Conservation (phyloP, 192 early-diverging fungal genomes). For the Linnemannia schmuckeri region DNA sequence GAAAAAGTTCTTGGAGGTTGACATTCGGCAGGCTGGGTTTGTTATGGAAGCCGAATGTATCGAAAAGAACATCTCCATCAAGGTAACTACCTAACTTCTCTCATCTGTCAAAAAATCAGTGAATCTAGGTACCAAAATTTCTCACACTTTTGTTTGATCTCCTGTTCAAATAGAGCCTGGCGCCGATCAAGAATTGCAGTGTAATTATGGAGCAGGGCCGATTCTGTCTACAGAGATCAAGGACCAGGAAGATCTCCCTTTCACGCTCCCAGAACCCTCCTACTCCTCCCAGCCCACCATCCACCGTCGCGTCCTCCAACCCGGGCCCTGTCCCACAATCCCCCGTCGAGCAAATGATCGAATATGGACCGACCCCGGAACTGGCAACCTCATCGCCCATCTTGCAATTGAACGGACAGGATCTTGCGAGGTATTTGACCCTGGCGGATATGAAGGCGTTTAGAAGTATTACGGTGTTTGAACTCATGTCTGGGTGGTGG, state of each 20-base stretch:
- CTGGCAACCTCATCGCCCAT: slow-evolving; percentile 40
- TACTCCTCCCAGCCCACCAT: neutral
- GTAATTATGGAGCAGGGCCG: slow-evolving; percentile 54
- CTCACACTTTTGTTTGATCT: neutral
- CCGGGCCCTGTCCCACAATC: neutral
- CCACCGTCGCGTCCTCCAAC: neutral
- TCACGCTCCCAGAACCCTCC: slow-evolving; percentile 15
- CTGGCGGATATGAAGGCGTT: slow-evolving; percentile 59
- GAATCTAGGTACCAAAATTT: no score
- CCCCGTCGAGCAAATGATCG: slow-evolving; percentile 3
- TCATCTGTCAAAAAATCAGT: neutral
- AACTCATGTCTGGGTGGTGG: slow-evolving; percentile 57
- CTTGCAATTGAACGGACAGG: slow-evolving; percentile 56
- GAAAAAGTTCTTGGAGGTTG: slow-evolving; percentile 62
- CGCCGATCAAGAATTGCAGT: slow-evolving; percentile 52
- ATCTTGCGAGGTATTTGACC: slow-evolving; percentile 66
- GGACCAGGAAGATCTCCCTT: slow-evolving; percentile 45
- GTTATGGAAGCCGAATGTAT: slow-evolving; percentile 58
- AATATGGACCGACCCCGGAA: slow-evolving; percentile 40
- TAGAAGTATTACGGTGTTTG: slow-evolving; percentile 54
- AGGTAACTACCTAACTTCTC: slow-evolving; percentile 8
- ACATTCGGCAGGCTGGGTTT: slow-evolving; percentile 60
- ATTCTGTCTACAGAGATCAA: slow-evolving; percentile 42
- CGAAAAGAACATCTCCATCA: slow-evolving; percentile 32
- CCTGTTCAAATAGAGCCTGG: slow-evolving; percentile 19